Percentiles rank a stretch among this genome's conserved stretches.
These are phyloP conservation scores for Pestalotiopsis sp. DNA, from an alignment of 2,329 filamentous ascomycete genomes.

Conservation along the genomic window DNA sequence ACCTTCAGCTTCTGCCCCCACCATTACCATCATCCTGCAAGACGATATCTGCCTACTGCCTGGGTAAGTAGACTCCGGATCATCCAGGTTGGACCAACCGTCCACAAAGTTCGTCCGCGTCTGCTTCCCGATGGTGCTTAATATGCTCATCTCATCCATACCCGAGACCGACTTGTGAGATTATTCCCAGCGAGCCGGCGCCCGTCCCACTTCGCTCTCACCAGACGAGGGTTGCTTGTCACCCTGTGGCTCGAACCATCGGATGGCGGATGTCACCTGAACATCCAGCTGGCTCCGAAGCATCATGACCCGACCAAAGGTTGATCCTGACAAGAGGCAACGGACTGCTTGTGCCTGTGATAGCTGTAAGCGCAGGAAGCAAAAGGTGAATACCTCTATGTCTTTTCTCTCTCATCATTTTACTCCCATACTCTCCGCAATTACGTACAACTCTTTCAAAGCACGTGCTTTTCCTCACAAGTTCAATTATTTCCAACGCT, in stretches of 20 bases:
- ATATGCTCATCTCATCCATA: slow-evolving; percentile 27
- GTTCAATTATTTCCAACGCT: not conserved
- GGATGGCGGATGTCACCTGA: slow-evolving; percentile 37
- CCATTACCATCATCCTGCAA: slow-evolving; percentile 23
- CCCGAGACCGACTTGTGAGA: slow-evolving; percentile 32
- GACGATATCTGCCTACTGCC: not conserved
- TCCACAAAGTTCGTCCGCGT: not conserved
- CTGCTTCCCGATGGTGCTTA: slow-evolving; percentile 32
- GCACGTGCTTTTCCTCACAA: not conserved
- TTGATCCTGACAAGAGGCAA: slow-evolving; percentile 62
- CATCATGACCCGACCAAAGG: slow-evolving; percentile 53
- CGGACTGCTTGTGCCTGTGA: slow-evolving; percentile 67
- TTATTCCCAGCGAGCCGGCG: slow-evolving; percentile 28
- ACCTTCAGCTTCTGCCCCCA: slow-evolving; percentile 13
- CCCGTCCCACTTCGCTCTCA: slow-evolving; percentile 27
- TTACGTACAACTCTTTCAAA: not conserved
- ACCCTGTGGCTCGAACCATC: slow-evolving; percentile 27
- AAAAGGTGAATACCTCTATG: slow-evolving; percentile 57
- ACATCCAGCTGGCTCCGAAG: slow-evolving; percentile 25
- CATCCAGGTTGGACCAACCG: not conserved
- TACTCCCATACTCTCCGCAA: not conserved
- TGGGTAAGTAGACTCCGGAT: not conserved
- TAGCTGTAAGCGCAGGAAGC: slow-evolving; percentile 67
- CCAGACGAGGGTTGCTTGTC: slow-evolving; percentile 26
- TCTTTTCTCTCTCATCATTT: not conserved